A percentile compares a stretch with the other conserved stretches of the same genome.
phyloP scores from a whole-genome alignment of 2,329 filamentous ascomycete species.

The Epichloe elymi region DNA sequence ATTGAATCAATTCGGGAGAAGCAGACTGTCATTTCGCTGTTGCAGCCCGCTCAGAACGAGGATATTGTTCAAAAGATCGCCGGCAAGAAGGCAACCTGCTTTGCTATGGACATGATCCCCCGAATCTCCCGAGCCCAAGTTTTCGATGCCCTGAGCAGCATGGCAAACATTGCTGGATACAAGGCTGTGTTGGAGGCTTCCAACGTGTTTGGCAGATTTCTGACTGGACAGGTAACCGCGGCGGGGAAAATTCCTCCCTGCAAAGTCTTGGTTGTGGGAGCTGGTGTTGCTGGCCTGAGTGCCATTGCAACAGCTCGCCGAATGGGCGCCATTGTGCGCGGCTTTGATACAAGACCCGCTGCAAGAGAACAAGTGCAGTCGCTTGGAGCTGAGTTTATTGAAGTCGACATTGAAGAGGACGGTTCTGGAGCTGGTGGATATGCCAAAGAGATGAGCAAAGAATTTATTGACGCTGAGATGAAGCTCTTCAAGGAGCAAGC shows the following conservation, averaged over 20 bases:
- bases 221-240: constrained; percentile 82
- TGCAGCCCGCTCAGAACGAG: constrained; percentile 73
- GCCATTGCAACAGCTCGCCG: constrained; percentile 78
- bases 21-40: constrained; percentile 67
- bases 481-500: constrained; percentile 81
- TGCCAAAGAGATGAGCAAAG: constrained; percentile 87
- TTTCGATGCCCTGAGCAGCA: constrained; percentile 79
- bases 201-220: constrained; percentile 76
- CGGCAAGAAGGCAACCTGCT: constrained; percentile 56
- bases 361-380: constrained; percentile 84
- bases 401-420: constrained; percentile 75
- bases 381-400: constrained; percentile 77
- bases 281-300: constrained; percentile 76
- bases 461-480: constrained; percentile 89
- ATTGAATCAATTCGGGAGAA: constrained; percentile 53
- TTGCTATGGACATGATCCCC: constrained; percentile 90
- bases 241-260: constrained; percentile 83
- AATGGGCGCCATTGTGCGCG: constrained; percentile 78
- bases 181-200: constrained; percentile 84
- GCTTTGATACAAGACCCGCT: constrained; percentile 82
- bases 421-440: constrained; percentile 77
- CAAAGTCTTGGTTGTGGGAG: constrained; percentile 82
- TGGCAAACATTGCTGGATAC: constrained; percentile 92
- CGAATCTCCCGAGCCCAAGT: constrained; percentile 80
- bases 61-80: constrained; percentile 61